Conservation (phyloP, 1,284 basidiomycete species). For the Exsudoporus floridanus region DNA sequence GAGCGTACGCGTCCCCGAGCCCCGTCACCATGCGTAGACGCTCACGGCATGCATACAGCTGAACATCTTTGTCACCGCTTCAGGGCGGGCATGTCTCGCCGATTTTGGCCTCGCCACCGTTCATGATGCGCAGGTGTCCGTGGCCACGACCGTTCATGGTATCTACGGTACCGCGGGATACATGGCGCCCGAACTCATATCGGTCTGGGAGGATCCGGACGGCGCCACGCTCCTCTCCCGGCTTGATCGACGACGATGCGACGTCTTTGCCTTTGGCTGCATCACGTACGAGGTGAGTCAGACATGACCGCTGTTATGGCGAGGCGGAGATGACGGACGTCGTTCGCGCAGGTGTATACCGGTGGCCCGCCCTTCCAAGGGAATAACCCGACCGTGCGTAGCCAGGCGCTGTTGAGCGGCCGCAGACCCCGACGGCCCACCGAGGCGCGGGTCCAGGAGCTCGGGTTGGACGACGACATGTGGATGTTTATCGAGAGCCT, state of each 20-base stretch:
- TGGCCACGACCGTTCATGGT: slow-evolving; percentile 15
- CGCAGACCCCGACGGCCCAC: slow-evolving; percentile 20
- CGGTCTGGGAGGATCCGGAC: slow-evolving; percentile 9
- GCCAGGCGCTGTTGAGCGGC: slow-evolving; percentile 16
- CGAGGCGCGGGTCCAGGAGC: background rate
- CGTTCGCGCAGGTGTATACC: slow-evolving; percentile 15
- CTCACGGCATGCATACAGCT: slow-evolving; percentile 11
- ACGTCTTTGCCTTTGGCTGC: slow-evolving; percentile 35
- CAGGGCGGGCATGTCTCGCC: slow-evolving; percentile 29
- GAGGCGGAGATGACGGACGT: background rate
- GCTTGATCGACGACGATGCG: slow-evolving; percentile 28
- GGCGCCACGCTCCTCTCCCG: slow-evolving; percentile 13
- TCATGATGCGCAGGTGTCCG: slow-evolving; percentile 16
- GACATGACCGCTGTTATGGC: background rate
- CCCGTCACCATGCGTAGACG: background rate
- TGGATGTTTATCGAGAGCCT: slow-evolving; percentile 27
- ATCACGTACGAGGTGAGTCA: slow-evolving; percentile 28
- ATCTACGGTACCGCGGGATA: slow-evolving; percentile 27
- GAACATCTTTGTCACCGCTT: slow-evolving; percentile 29
- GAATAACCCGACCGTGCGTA: slow-evolving; percentile 14
- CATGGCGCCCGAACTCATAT: slow-evolving; percentile 30
- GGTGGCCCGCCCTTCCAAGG: slow-evolving; percentile 21
- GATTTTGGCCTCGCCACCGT: slow-evolving; percentile 30
- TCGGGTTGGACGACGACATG: slow-evolving; percentile 31
- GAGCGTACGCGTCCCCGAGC: slow-evolving; percentile 33